These are phyloP conservation scores for Cryptococcus sp. DNA, from an alignment of 1,284 basidiomycete species.

Conservation along the genomic window DNA sequence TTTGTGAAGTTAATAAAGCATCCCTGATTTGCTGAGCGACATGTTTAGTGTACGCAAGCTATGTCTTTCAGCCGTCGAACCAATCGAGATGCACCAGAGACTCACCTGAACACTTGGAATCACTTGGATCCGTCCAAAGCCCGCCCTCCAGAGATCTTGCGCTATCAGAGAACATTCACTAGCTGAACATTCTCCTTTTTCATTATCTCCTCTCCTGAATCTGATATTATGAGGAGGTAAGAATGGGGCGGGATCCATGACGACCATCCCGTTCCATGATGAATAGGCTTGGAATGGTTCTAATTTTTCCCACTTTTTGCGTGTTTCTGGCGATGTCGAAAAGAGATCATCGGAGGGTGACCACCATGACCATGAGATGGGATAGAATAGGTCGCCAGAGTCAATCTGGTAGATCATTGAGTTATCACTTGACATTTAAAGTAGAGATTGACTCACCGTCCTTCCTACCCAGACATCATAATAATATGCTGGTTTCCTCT, in stretches of 20 bases:
- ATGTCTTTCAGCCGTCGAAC: background rate
- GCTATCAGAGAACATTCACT: conserved; percentile 44
- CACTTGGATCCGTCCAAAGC: conserved; percentile 39
- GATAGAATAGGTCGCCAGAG: conserved; percentile 47
- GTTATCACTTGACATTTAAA: background rate
- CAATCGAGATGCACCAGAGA: background rate
- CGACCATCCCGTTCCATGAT: conserved; percentile 45
- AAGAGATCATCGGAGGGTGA: conserved; percentile 40
- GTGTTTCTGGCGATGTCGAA: conserved; percentile 26
- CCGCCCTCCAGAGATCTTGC: conserved; percentile 43
- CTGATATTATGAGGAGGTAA: conserved; percentile 32
- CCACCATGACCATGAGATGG: conserved; percentile 41
- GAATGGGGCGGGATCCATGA: conserved; percentile 37
- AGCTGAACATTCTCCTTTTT: conserved; percentile 39
- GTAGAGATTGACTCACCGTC: conserved; percentile 27
- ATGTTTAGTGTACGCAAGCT: conserved; percentile 44
- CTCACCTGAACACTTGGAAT: conserved; percentile 45
- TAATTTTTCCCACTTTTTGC: conserved; percentile 20
- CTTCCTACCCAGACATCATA: conserved; percentile 48
- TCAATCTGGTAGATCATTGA: conserved; percentile 25
- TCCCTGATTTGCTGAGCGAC: conserved; percentile 29
- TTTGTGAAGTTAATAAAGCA: conserved; percentile 21
- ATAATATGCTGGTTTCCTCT: conserved; percentile 40
- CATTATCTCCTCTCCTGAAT: conserved; percentile 34
- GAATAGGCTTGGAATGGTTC: conserved; percentile 46